Conservation (phyloP, 2,329 filamentous ascomycete species). For the Fusarium camptoceras region DNA sequence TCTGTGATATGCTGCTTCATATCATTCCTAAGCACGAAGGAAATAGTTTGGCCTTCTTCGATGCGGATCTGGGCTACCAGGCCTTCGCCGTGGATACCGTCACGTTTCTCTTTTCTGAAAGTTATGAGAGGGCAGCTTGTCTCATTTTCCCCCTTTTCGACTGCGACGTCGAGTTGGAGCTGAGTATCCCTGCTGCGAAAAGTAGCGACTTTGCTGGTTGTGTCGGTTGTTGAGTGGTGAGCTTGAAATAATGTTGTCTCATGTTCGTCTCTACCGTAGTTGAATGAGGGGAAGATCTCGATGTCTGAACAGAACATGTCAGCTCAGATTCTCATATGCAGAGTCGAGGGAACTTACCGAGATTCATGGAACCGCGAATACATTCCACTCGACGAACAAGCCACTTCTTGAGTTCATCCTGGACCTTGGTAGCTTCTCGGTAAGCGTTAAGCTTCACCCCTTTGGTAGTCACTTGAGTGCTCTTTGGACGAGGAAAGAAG, state of each 20-base stretch:
- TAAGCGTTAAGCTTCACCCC: conserved; percentile 63
- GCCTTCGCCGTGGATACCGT: conserved; percentile 70
- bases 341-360: conserved; percentile 56
- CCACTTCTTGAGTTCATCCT: conserved; percentile 76
- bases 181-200: conserved; percentile 70
- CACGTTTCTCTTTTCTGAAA: conserved; percentile 66
- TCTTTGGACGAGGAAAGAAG: conserved; percentile 79
- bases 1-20: conserved; percentile 67
- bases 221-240: conserved; percentile 53
- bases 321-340: not conserved
- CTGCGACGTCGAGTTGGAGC: conserved; percentile 75
- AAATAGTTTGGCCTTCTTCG: conserved; percentile 74
- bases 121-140: conserved; percentile 62
- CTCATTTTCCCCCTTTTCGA: conserved; percentile 64
- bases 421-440: conserved; percentile 64
- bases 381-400: conserved; percentile 78
- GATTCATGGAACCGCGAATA: conserved; percentile 72
- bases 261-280: conserved; percentile 74
- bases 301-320: conserved; percentile 62
- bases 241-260: conserved; percentile 66
- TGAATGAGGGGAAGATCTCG: conserved; percentile 78
- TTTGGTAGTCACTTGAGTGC: conserved; percentile 63
- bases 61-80: conserved; percentile 70
- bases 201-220: conserved; percentile 68
- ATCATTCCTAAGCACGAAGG: conserved; percentile 75